Evolutionary conservation across 2,329 filamentous ascomycete genomes (phyloP), one percentile per base, ranked within the genome.

Genomic region (Talaromyces sp.): DNA sequence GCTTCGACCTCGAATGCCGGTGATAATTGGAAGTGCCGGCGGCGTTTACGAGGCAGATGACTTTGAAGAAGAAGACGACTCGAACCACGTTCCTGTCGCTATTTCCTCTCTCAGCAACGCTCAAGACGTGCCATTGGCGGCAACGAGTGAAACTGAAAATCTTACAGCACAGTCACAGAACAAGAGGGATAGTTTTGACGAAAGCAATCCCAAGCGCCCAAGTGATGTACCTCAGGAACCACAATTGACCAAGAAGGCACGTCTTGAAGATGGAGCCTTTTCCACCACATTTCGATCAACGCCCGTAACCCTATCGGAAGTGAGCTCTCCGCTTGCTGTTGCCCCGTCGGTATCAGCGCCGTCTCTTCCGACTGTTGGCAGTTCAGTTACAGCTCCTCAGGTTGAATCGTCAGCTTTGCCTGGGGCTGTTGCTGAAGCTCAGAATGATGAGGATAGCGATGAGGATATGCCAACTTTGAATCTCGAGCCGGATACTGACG

Each of bases 1-100:
- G 59, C 79, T 83, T 24, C 73, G 80, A 57, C 81, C 81, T 12
- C 75, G 81, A 50, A 80, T 83, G 79, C 80, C 81, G 1, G 69
- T 80, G 12, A 35, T 78, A 58, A 69, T 73, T 60, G 70, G 68
- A 51, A 63, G 62, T 46, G 63, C 63, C 21, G 67, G 68, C 54
- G 60, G 61, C 14, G 63, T 66, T 41, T 64, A 66, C 10, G 71
- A 73, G 11, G 72, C 74, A 3, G 72, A 72, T 12, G 72, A 71
- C 43, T 69, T 71, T 17, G 66, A 69, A 10, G 68, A 67, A 58
- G 27, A 46, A 14, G 51, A 56, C 9, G 38, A 56, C 12, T 43
- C 52, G 21, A 50, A n/a, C 32, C 24, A 43, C 31, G 48, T 53
- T 6, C 53, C 43, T 48, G 27, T 26, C 27, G 43, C 11, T 24